phyloP scores from a whole-genome alignment of 2,329 filamentous ascomycete genomes.

The Fusarium annulatum region DNA sequence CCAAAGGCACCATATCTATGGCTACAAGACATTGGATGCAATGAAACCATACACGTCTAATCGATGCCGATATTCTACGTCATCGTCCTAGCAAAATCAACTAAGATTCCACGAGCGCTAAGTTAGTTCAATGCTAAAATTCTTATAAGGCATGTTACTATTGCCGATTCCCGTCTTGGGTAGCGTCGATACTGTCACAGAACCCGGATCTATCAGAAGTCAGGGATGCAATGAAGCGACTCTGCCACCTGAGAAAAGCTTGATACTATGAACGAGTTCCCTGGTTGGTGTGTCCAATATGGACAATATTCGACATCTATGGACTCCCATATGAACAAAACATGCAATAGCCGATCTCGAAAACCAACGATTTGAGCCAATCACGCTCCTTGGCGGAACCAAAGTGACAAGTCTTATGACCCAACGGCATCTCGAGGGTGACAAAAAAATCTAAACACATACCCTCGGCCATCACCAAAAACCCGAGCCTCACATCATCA shows the following conservation, averaged over 20 bases:
- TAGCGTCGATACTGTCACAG: not conserved
- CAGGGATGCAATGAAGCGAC: not conserved
- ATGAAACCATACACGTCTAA: not conserved
- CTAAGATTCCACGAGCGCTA: not conserved
- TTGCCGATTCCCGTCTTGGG: constrained; percentile 1
- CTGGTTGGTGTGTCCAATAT: not conserved
- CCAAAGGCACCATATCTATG: not conserved
- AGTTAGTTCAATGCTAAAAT: not conserved
- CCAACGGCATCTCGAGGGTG: not conserved
- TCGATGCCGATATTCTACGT: not conserved
- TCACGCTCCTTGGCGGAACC: not conserved
- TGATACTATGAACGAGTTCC: not conserved
- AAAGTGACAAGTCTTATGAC: constrained; percentile 1
- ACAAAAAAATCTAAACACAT: constrained; percentile 4
- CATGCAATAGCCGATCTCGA: not conserved
- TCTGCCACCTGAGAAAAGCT: not conserved
- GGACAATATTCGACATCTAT: not conserved
- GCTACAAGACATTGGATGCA: not conserved
- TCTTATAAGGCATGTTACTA: not conserved
- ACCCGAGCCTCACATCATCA: constrained; percentile 2
- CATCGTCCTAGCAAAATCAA: not conserved
- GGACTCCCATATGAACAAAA: not conserved
- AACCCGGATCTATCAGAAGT: not conserved
- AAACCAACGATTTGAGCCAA: not conserved
- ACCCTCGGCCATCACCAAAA: constrained; percentile 11